Evolutionary conservation across 2,329 filamentous ascomycete species (phyloP), one percentile per base, ranked within the genome.

Genomic region (Colletotrichum chrysophilum): DNA sequence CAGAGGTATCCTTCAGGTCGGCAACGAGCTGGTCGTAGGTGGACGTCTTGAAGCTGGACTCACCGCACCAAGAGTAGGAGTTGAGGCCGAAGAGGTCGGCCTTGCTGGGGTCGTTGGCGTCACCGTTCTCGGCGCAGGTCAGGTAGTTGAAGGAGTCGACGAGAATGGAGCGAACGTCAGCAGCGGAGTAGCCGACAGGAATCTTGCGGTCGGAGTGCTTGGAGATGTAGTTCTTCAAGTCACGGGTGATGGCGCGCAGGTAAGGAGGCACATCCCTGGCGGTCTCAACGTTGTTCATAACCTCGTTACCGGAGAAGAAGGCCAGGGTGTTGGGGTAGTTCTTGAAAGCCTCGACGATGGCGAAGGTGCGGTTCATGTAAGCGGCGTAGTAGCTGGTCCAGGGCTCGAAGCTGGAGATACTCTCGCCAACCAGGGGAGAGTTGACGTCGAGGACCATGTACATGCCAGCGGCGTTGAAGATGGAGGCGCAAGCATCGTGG

Each of bases 221-320:
- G 85, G 92, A 91, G 86, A 96, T 93, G 88, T 96, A 96, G 83
- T 93, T 93, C 89, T 95, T 95, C 83, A 96, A 88, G 84, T 96
- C 94, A 81, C 94, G 93, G 62, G 93, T 95, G 77, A 95, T 91
- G 77, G 94, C 94, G 84, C 92, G 89, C 79, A 93, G 88, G 83
- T 95, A 96, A n/a, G 92, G 93, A 56, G 94, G 93, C 38, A 91
- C 92, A 69, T 84, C 84, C 69, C 87, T 85, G 77, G 91, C 93
- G 48, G 91, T 93, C 60, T 88, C 82, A 66, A 91, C 87, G 78
- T 93, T 87, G 83, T 94, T 93, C 85, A 95, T 94, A 81, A 95
- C 93, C 85, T 96, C 94, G 84, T 96, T 96, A 74, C 92, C 94
- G 61, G 93, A 93, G 87, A 95, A 96, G 90, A 94, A 96, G 73